Conservation (phyloP, 805 yeast species). For the Barnettozyma salicaria region DNA sequence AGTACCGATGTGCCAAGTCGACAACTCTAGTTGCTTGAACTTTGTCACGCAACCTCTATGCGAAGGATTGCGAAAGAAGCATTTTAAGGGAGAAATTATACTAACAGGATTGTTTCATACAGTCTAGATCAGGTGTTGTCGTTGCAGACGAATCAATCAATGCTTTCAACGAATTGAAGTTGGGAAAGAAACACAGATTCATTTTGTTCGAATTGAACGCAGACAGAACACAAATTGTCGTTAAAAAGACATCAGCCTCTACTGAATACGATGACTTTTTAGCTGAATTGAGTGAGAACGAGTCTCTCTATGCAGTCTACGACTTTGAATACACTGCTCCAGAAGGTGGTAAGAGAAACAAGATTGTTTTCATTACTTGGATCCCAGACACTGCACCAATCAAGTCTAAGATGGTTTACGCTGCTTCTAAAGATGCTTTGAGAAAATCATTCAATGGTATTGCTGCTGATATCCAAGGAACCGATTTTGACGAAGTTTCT, state of each 20-base stretch:
- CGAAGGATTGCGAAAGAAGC: no score
- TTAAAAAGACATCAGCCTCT: conserved; percentile 74
- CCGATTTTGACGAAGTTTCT: conserved; percentile 95
- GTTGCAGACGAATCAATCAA: conserved; percentile 85
- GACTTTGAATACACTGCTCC: conserved; percentile 92
- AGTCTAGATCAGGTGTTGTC: conserved; percentile 50
- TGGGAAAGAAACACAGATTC: conserved; percentile 85
- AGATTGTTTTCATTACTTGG: conserved; percentile 76
- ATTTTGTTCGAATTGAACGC: conserved; percentile 78
- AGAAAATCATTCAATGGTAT: conserved; percentile 97
- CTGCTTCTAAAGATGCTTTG: conserved; percentile 95
- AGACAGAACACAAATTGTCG: conserved; percentile 84
- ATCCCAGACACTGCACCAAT: conserved; percentile 97
- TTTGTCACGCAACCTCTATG: no score
- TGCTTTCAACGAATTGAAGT: conserved; percentile 93
- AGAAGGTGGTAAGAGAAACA: conserved; percentile 92
- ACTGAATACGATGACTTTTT: conserved; percentile 79
- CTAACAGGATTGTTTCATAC: not conserved
- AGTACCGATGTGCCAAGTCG: no score
- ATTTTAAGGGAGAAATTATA: no score
- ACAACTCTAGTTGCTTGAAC: no score
- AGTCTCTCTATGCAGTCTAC: conserved; percentile 93
- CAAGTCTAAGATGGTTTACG: conserved; percentile 95
- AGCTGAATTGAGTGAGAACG: conserved; percentile 88
- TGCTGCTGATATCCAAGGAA: conserved; percentile 93